A percentile compares a stretch with the other conserved stretches of the same genome.
Evolutionary conservation across 164 flowering plant genomes (phyloP).

Genomic region (Nymphaea colorata): DNA sequence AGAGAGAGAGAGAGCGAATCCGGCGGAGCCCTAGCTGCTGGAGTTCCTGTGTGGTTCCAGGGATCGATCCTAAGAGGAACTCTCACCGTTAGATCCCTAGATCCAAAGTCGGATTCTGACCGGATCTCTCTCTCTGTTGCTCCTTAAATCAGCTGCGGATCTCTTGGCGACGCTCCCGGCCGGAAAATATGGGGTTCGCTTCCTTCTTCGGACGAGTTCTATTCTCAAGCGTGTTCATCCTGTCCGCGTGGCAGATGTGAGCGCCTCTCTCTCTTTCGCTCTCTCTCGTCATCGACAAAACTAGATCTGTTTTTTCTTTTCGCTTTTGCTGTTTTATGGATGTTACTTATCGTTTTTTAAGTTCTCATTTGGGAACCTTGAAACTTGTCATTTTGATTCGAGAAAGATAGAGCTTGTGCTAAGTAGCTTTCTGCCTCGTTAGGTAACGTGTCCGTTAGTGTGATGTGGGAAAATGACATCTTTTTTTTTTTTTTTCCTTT

Average conservation of each 20-base stretch:
- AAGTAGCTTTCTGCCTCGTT: too few relatives aligned
- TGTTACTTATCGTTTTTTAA: too few relatives aligned
- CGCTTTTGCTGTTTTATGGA: background rate
- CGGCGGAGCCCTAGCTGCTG: background rate
- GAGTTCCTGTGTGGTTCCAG: background rate
- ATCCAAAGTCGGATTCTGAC: background rate
- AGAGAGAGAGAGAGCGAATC: background rate
- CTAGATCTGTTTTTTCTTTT: background rate
- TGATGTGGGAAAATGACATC: too few relatives aligned
- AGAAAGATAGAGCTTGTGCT: too few relatives aligned
- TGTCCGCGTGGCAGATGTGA: conserved; percentile 60
- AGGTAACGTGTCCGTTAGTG: too few relatives aligned
- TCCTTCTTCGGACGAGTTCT: conserved; percentile 54
- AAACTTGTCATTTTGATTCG: too few relatives aligned
- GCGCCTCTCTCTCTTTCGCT: background rate
- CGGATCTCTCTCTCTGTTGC: background rate
- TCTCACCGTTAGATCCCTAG: background rate
- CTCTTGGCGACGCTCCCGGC: background rate
- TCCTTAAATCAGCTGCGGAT: background rate
- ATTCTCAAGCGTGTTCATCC: conserved; percentile 46
- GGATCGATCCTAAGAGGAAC: background rate
- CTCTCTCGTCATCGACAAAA: background rate
- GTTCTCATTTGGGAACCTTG: too few relatives aligned
- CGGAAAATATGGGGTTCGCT: conserved; percentile 28
- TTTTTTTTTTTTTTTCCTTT: too few relatives aligned